Base-by-base conservation (phyloP, 176 grass and related monocot genomes). In the Carex kokanica region DNA sequence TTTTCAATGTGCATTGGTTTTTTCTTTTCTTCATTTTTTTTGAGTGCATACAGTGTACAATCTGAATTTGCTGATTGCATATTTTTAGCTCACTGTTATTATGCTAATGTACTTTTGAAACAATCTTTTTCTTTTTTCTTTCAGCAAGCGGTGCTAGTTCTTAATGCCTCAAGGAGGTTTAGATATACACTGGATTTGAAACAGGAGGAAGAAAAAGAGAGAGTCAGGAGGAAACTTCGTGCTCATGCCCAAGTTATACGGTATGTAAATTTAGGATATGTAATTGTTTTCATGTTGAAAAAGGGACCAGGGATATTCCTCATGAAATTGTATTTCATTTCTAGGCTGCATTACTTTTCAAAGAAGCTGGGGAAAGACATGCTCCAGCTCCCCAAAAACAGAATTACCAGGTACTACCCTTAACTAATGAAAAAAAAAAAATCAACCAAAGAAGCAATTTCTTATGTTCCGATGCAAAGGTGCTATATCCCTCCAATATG, bases 201-300 rank as follows among this genome's bases (percentile, higher is more conserved):
- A 86, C 93, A 88, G 73, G 93, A 93, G 75, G 85, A 93, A 84
- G 93, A 99, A 80, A 99, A 95, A 64, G 96, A 99, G 51, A 89
- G 88, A 3, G 88, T 92, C 77, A 89, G 91, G 77, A 95, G 93
- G 86, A 95, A 93, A 60, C 91, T 99, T 78, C 90, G 96, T 72
- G 86, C 93, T 18, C 92, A 95, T 90, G 93, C 93, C 86, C 96
- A 99, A 99, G 96, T 99, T 64, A 99, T 99, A 78, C 68, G 91
- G 96, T 99, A 95, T 90, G 73, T 43, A 24, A 80, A 74, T 47
- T 74, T 81, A 36, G 38, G 54, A 83, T 54, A 41, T 69, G 12
- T 31, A 57, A 49, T 59, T 31, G 58, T 23, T 18, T 86, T 83
- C 65, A 29, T 64, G 52, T 49, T 73, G 58, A 41, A 64, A 78